phyloP scores from a whole-genome alignment of 2,329 filamentous ascomycete species.

The Tolypocladium capitatum region DNA sequence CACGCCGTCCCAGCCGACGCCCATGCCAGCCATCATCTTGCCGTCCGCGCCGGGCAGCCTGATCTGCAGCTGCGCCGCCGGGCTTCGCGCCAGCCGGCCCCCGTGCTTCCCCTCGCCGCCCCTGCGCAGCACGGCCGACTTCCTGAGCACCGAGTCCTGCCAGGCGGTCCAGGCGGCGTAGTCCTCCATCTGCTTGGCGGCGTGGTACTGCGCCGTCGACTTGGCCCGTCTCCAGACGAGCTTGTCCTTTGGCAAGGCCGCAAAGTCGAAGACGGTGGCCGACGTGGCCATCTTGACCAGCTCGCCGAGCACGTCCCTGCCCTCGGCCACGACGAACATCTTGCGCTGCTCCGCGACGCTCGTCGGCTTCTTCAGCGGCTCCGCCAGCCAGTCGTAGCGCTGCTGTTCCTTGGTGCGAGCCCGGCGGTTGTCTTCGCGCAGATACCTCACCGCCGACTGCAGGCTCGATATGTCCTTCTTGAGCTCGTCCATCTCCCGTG shows the following conservation, averaged over 20 bases:
- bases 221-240: slow-evolving; percentile 53
- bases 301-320: slow-evolving; percentile 49
- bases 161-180: slow-evolving; percentile 48
- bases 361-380: slow-evolving; percentile 40
- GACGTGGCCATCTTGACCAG: slow-evolving; percentile 47
- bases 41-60: slow-evolving; percentile 32
- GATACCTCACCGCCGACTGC: slow-evolving; percentile 52
- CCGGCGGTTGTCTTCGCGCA: slow-evolving; percentile 53
- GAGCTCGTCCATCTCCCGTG: slow-evolving; percentile 59
- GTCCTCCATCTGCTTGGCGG: slow-evolving; percentile 51
- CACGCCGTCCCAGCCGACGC: slow-evolving; percentile 23
- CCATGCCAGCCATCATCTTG: slow-evolving; percentile 23
- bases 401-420: slow-evolving; percentile 44
- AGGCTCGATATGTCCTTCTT: slow-evolving; percentile 53
- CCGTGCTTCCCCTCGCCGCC: slow-evolving; percentile 13
- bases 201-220: slow-evolving; percentile 52
- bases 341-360: slow-evolving; percentile 34
- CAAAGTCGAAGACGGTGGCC: slow-evolving; percentile 47
- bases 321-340: slow-evolving; percentile 43
- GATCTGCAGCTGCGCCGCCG: slow-evolving; percentile 37
- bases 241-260: slow-evolving; percentile 41
- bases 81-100: slow-evolving; percentile 14
- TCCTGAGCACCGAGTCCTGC: slow-evolving; percentile 41
- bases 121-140: slow-evolving; percentile 28
- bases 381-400: slow-evolving; percentile 44